phyloP scores from a whole-genome alignment of 2,329 filamentous ascomycete genomes.

The Trichothecium roseum region DNA sequence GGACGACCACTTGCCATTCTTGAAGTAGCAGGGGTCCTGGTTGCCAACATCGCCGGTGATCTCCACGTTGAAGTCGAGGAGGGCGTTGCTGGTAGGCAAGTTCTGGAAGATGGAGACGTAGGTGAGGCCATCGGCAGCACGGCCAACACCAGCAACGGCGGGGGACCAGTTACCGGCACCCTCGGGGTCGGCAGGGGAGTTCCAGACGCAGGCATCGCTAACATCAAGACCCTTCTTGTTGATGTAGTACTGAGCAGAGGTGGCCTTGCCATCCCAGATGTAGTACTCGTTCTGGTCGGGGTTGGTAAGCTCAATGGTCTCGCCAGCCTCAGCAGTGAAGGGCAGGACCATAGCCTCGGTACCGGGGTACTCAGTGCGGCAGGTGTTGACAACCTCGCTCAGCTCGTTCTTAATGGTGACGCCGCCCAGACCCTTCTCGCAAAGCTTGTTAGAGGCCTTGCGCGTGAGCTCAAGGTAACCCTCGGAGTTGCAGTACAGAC shows the following conservation, averaged over 20 bases:
- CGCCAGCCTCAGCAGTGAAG: constrained; percentile 50
- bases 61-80: constrained; percentile 69
- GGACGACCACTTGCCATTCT: constrained; percentile 50
- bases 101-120: constrained; percentile 85
- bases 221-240: constrained; percentile 66
- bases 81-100: constrained; percentile 56
- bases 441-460: constrained; percentile 53
- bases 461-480: constrained; percentile 75
- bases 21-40: constrained; percentile 47
- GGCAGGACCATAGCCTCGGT: constrained; percentile 83
- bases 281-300: constrained; percentile 66
- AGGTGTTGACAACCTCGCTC: constrained; percentile 56
- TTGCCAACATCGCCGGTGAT: constrained; percentile 54
- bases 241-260: constrained; percentile 93
- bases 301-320: constrained; percentile 58
- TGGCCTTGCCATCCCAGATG: constrained; percentile 60
- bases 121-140: constrained; percentile 50
- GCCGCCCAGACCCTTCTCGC: constrained; percentile 59
- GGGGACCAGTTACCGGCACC: constrained; percentile 78
- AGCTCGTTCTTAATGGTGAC: constrained; percentile 71
- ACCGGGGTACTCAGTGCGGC: constrained; percentile 94
- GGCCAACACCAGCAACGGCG: constrained; percentile 73
- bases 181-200: constrained; percentile 33
- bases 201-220: constrained; percentile 69
- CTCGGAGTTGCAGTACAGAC: constrained; percentile 64